These are phyloP conservation scores for Elaeagnus macrophylla DNA, from an alignment of 306 rosid genomes.

Conservation along the genomic window DNA sequence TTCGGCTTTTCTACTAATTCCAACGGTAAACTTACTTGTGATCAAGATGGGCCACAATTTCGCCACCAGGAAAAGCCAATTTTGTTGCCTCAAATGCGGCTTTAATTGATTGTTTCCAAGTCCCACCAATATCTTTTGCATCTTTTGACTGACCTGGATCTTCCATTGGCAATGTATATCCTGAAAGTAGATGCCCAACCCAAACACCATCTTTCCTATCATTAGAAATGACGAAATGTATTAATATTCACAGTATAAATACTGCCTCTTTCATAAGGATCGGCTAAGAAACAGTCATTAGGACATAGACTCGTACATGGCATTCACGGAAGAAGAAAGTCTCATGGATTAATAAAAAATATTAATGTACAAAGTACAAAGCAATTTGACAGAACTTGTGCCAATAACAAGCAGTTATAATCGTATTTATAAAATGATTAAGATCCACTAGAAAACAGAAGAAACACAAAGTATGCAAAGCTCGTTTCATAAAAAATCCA, in stretches of 20 bases:
- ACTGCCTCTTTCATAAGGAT: background rate
- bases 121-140: constrained; percentile 57
- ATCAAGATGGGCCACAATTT: constrained; percentile 89
- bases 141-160: constrained; percentile 53
- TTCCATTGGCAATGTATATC: constrained; percentile 96
- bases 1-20: background rate
- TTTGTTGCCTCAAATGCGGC: constrained; percentile 67
- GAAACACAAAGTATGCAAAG: too few species aligned
- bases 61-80: constrained; percentile 81
- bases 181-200: constrained; percentile 96
- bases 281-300: too few species aligned
- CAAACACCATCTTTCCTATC: constrained; percentile 81
- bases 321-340: too few species aligned
- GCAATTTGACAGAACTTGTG: too few species aligned
- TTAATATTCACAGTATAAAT: background rate
- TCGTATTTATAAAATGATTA: too few species aligned
- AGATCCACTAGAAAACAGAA: too few species aligned
- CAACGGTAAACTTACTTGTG: constrained; percentile 57
- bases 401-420: too few species aligned
- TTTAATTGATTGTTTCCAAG: constrained; percentile 75
- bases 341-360: too few species aligned
- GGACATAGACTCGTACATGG: too few species aligned
- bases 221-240: constrained; percentile 7
- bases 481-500: too few species aligned
- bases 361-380: too few species aligned